Base-by-base conservation (phyloP, 2,329 filamentous ascomycete genomes). In the Geosmithia putterillii region DNA sequence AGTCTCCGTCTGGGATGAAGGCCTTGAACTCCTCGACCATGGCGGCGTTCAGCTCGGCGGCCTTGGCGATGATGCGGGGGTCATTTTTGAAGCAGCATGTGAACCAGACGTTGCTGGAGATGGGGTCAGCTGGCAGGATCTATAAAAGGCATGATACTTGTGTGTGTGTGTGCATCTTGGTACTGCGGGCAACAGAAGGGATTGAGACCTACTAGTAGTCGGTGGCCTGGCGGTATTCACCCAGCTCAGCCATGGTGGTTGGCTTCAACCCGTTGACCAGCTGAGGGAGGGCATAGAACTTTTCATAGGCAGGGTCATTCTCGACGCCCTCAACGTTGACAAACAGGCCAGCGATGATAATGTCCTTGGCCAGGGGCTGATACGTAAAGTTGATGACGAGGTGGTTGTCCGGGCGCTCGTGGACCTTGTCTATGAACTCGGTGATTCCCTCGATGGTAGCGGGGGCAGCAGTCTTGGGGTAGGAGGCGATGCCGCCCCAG, bases 21-120 rank as follows among this genome's bases (percentile, higher is more conserved):
- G n/a, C 18, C 34, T 45, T 32, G 15, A 49, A 42, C 3, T 40
- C 25, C 4, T 45, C 38, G 9, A 48, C 44, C 7, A 49, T 40
- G 2, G 10, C 21, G 4, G 48, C 46, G 42, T 49, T 44, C 5
- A 50, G 44, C 15, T 47, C 43, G 2, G 44, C 34, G 15, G 45
- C 41, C 25, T 50, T 50, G 21, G 22, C 22, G 7, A 47, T 28
- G 8, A 52, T 45, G 17, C 45, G 44, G 2, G n/a, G 23, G 28
- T 52, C 51, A 36, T 50, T 48, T 17, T 48, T 49, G 43, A 49
- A 50, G 10, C 38, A 40, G 18, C 22, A n/a, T 9, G 45, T 47
- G 28, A 45, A 47, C 45, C 45, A 47, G 28, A 19, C 12, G 42
- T 19, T 38, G 36, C 42, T 44, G 15, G 18, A 7, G 14, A 34